Percentiles rank a stretch among this genome's conserved stretches.
Conservation (phyloP, 2,329 filamentous ascomycete genomes). For the Talaromyces marneffei region DNA sequence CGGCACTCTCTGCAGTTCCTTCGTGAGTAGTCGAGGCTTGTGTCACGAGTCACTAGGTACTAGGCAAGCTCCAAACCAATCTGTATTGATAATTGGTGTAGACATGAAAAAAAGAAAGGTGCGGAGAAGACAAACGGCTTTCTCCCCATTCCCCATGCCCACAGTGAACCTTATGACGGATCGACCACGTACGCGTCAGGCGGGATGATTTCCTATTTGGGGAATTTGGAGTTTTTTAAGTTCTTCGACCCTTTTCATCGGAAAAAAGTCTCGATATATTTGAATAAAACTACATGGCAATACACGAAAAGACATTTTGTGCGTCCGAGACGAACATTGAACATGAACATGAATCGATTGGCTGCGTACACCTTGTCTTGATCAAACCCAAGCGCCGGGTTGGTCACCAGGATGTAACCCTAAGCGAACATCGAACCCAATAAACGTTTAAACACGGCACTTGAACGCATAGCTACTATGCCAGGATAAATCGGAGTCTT, state of each 20-base stretch:
- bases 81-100: neutral
- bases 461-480: neutral
- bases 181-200: neutral
- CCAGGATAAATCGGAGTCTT: neutral
- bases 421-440: neutral
- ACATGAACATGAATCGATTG: neutral
- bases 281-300: neutral
- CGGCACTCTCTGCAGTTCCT: neutral
- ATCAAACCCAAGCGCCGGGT: neutral
- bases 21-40: neutral
- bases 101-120: neutral
- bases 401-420: neutral
- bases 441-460: neutral
- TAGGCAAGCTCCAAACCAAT: too few species aligned
- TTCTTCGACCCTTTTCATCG: neutral
- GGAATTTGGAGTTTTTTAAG: neutral
- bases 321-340: too few species aligned
- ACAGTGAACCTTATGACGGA: neutral
- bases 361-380: neutral
- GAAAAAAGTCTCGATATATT: neutral
- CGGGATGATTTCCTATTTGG: neutral
- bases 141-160: neutral
- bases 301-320: neutral
- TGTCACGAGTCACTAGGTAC: neutral
- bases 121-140: neutral